These are phyloP conservation scores for Musa itinerans DNA, from an alignment of 176 grass and related monocot species.

Conservation along the genomic window DNA sequence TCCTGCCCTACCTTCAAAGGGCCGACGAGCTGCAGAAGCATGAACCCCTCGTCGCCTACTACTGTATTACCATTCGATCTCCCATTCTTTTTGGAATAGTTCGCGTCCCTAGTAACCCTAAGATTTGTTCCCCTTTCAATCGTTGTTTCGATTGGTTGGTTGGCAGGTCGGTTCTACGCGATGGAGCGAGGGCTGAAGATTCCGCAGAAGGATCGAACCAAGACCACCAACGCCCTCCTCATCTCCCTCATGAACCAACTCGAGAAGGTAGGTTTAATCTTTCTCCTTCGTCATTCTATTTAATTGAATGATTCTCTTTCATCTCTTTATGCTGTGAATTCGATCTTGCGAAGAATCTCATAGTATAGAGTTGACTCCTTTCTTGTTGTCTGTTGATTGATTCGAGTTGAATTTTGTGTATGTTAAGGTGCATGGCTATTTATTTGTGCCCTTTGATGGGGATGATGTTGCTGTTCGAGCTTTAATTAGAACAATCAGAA, in stretches of 20 bases:
- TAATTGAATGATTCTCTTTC: too few species aligned
- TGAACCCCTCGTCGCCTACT: constrained; percentile 95
- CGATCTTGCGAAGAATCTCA: too few species aligned
- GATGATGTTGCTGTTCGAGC: too few species aligned
- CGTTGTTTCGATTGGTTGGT: neutral
- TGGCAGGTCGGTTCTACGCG: constrained; percentile 70
- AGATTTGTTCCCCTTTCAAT: neutral
- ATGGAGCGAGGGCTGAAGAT: constrained; percentile 86
- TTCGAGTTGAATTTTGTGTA: too few species aligned
- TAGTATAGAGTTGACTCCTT: too few species aligned
- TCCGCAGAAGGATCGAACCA: constrained; percentile 76
- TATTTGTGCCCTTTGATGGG: too few species aligned
- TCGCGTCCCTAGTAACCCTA: neutral
- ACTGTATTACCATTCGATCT: constrained; percentile 39
- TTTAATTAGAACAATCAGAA: too few species aligned
- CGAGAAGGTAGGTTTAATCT: constrained; percentile 44
- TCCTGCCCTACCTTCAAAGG: constrained; percentile 94
- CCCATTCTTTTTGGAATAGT: neutral
- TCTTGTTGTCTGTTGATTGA: too few species aligned
- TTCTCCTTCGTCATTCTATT: too few species aligned
- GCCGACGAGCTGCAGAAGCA: constrained; percentile 99
- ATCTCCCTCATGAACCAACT: constrained; percentile 95
- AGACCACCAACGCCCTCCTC: constrained; percentile 79
- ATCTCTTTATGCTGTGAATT: too few species aligned
- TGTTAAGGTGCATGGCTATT: too few species aligned